Base-by-base conservation (phyloP, 2,329 filamentous ascomycete species). In the Ciborinia camelliae region DNA sequence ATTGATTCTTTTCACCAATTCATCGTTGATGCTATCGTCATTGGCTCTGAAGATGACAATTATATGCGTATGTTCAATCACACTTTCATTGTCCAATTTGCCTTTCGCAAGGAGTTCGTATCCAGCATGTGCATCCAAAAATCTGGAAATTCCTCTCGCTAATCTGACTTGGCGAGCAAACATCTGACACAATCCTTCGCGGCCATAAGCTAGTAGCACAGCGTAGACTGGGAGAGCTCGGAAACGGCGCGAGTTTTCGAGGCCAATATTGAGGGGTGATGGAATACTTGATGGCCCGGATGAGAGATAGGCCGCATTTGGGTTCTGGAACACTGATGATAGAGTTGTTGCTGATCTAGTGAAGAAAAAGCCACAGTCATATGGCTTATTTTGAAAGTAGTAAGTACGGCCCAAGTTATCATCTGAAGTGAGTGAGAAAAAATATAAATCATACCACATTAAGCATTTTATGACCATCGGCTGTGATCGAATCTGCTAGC, bases 161-260 rank as follows among this genome's bases (percentile, higher is more conserved):
- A 97, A 81, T 4, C 79, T 77, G 32, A 92, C 87, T 79, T 97
- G 92, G 32, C 85, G 83, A 67, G 84, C 81, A 5, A 97, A 79
- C 78, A 97, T 89, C 1, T 81, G 79, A 0, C 81, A 80, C 69
- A 96, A 85, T 0, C 92, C 92, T 0, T 81, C 75, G 1, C 81
- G 81, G 0, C 94, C 94, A 71, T 95, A 89, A 54, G 89, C 88
- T 26, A 89, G 75, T 2, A 97, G 82, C 0, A 88, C 90, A 14
- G 91, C 88, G 73, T 97, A 97, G 10, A 92, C 90, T 0, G 94
- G 93, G n/a, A 97, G 80, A 0, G 93, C 93, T 62, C 94, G 86
- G 79, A 97, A 96, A 7, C 93, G 88, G 47, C 93, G 86, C 2
- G 92, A 97, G 77, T 97, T 97, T 72, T 97, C 93, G 26, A 97